Base-by-base conservation (phyloP, 176 grass and related monocot species). In the Rhynchospora tenuis region DNA sequence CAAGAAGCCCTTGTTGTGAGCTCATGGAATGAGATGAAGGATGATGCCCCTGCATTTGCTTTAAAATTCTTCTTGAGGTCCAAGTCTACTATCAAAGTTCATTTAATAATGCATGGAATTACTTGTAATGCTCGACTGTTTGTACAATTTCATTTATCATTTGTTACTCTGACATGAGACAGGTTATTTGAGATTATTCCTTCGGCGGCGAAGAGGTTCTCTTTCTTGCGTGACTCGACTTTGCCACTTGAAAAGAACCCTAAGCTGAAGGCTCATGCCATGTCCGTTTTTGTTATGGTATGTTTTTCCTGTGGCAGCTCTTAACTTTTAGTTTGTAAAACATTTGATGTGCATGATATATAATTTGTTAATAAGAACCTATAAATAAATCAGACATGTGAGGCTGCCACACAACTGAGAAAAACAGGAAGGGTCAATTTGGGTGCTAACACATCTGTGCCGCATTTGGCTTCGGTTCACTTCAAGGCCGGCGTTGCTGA, bases 241-340 rank as follows among this genome's bases (percentile, higher is more conserved):
- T 24, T 77, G 50, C 69, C 83, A 4, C 26, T 85, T 2, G 69
- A 75, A 20, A 94, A 88, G 81, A 97, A 94, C 87, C 90, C 92
- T 11, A 97, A 97, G 85, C 92, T 97, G 83, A 97, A 94, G 75
- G 44, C 85, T n/a, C 94, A 97, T 64, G 94, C 90, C 74, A 83
- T 97, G 85, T 92, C 94, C 2, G 69, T 74, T 54, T 85, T 74
- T 26, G 66, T 62, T 31, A 85, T 74, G 68, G 69, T 85, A 76
- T 28, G 5, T 10, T 22, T 26, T 61, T 13, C 29, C 1, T 38
- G 11, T 52, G 14, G 22, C 8, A 23, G 70, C 70, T 74, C 4
- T 4, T 4, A 45, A 17, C 31, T 45, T 75, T 2, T 64, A 8
- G 19, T n/a, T 2, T 5, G 15, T 45, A 11, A 67, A 33, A 60